Evolutionary conservation across 1,284 basidiomycete species (phyloP), one percentile per base, ranked within the genome.

Genomic region (Peniophora sp.): DNA sequence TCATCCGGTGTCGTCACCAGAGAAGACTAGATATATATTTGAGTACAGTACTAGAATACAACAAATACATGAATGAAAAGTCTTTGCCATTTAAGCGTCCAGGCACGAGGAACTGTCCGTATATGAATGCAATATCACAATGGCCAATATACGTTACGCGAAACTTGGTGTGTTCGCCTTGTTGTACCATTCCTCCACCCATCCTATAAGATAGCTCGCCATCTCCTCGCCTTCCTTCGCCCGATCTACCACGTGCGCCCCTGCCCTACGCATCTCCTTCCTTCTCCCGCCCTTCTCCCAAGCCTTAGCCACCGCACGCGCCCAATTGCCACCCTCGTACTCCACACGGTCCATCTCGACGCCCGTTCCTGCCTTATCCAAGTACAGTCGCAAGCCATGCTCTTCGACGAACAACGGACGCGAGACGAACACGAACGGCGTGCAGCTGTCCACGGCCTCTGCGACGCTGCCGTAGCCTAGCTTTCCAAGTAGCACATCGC

Each of bases 351-450:
- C 69, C 39, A 89, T 73, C 63, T 87, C 83, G 12, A 86, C 69
- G 12, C 83, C 83, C 6, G 80, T 76, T 10, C 83, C 83, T 50
- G 79, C 75, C 41, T 67, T 66, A 38, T 77, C 69, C 34, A 90
- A 77, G 22, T 85, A 68, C 11, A 83, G 67, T 2, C 79, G 77
- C 35, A 91, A 68, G 2, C 87, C 87, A 58, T 85, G 81, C 60
- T 90, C 87, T 61, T 89, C 87, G 46, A 89, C 78, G 57, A 91
- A 89, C 27, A 89, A 69, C 1, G 86, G 86, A 2, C 87, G 73
- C 2, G 86, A 81, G 10, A 89, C 85, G 61, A 81, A 86, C 34
- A 86, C 79, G 55, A 85, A 85, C 9, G 85, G 81, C n/a, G 84
- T 86, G 57, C 76, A 77, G 6, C 81, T 71, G 61, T 85, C 83